phyloP scores from a whole-genome alignment of 2,329 filamentous ascomycete species.

The Paracamarosporium sp. region DNA sequence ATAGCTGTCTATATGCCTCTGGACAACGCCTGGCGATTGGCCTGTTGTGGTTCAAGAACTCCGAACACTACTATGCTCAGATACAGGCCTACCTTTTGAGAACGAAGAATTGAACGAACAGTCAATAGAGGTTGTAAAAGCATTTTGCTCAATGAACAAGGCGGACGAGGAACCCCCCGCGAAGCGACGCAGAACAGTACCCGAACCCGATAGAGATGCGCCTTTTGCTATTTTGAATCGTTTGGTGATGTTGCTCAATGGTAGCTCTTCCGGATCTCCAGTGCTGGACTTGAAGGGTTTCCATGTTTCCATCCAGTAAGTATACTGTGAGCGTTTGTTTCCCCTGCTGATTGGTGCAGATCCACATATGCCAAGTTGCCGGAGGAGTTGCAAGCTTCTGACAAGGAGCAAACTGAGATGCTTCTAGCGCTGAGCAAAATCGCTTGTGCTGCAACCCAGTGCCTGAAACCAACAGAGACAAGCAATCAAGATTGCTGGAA shows the following conservation, averaged over 20 bases:
- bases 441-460: constrained; percentile 41
- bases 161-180: constrained; percentile 29
- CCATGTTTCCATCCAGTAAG: constrained; percentile 35
- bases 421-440: constrained; percentile 37
- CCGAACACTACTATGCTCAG: constrained; percentile 28
- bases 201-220: constrained; percentile 19
- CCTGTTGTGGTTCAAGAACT: constrained; percentile 28
- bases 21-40: constrained; percentile 37
- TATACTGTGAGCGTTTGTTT: not conserved
- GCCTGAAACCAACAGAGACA: constrained; percentile 15
- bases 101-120: constrained; percentile 30
- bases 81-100: constrained; percentile 26
- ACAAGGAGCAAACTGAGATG: constrained; percentile 29
- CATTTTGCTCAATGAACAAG: constrained; percentile 25
- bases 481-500: constrained; percentile 20
- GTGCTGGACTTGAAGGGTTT: constrained; percentile 28
- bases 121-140: constrained; percentile 17
- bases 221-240: constrained; percentile 23
- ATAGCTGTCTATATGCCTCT: constrained; percentile 43
- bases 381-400: constrained; percentile 21
- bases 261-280: constrained; percentile 29
- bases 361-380: constrained; percentile 28
- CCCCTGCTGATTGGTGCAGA: constrained; percentile 26
- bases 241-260: constrained; percentile 29
- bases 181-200: constrained; percentile 36